Conservation (phyloP, 768 basidiomycete genomes). For the Tulasnella sp. region DNA sequence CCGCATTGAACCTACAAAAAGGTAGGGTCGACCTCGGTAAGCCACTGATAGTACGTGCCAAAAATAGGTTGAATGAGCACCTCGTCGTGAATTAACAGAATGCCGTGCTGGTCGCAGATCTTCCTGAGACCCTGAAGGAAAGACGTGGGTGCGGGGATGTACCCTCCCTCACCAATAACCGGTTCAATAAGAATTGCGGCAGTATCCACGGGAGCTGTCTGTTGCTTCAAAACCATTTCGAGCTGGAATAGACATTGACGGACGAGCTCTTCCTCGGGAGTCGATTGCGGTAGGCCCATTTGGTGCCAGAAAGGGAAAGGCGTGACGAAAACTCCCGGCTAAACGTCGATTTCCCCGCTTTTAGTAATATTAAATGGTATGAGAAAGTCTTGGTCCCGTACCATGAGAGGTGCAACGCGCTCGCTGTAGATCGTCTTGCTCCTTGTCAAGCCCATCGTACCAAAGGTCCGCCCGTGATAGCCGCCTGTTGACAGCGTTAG, state of each 20-base stretch:
- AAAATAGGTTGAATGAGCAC: slow-evolving; percentile 32
- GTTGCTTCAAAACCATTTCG: slow-evolving; percentile 69
- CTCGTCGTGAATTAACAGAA: slow-evolving; percentile 79
- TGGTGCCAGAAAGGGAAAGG: slow-evolving; percentile 96
- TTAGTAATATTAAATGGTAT: not conserved
- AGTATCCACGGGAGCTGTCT: slow-evolving; percentile 74
- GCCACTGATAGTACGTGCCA: not conserved
- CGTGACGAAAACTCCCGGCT: slow-evolving; percentile 76
- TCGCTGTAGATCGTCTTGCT: slow-evolving; percentile 88
- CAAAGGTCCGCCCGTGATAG: slow-evolving; percentile 90
- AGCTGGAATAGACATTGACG: slow-evolving; percentile 68
- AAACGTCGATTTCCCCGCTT: slow-evolving; percentile 13
- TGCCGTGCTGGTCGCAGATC: slow-evolving; percentile 80
- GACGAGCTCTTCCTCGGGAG: slow-evolving; percentile 51
- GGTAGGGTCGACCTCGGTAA: not conserved
- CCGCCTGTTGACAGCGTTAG: slow-evolving; percentile 38
- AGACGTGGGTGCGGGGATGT: slow-evolving; percentile 74
- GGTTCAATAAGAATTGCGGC: slow-evolving; percentile 93
- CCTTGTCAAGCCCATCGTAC: slow-evolving; percentile 87
- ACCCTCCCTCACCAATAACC: slow-evolving; percentile 91
- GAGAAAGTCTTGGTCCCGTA: slow-evolving; percentile 32
- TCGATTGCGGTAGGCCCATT: slow-evolving; percentile 47
- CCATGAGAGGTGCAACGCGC: slow-evolving; percentile 76
- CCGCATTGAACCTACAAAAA: slow-evolving; percentile 52
- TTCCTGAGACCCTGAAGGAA: slow-evolving; percentile 73